Percentiles rank a stretch among this genome's conserved stretches.
phyloP scores from a whole-genome alignment of 169 alveolate genomes.

The Cryptosporidium xiaoi region DNA sequence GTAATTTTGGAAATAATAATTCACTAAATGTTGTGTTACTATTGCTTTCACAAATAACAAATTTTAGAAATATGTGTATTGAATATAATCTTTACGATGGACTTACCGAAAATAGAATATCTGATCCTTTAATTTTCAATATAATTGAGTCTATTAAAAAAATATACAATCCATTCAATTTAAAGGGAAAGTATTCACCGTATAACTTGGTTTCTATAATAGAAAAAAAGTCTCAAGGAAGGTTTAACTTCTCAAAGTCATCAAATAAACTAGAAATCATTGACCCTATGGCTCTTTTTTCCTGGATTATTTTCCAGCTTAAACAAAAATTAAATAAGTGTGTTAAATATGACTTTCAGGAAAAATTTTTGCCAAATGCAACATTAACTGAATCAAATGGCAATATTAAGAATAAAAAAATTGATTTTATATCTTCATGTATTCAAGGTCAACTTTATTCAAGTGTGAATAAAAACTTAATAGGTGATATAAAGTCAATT shows the following conservation, averaged over 20 bases:
- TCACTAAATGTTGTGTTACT: constrained; percentile 95
- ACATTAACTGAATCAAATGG: background rate
- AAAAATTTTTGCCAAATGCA: constrained; percentile 5
- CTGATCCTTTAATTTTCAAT: constrained; percentile 89
- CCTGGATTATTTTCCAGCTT: constrained; percentile 43
- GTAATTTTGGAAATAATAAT: constrained; percentile 95
- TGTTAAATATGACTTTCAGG: constrained; percentile 14
- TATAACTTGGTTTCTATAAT: constrained; percentile 76
- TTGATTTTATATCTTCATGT: constrained; percentile 22
- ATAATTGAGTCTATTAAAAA: constrained; percentile 94
- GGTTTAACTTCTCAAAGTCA: constrained; percentile 19
- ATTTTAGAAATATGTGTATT: constrained; percentile 82
- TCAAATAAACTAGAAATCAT: background rate
- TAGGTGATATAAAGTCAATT: background rate
- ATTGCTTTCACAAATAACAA: constrained; percentile 80
- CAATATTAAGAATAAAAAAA: background rate
- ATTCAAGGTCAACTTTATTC: constrained; percentile 41
- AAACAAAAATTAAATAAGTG: constrained; percentile 29
- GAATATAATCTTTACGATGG: constrained; percentile 75
- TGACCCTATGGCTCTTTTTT: constrained; percentile 70
- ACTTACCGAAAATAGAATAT: constrained; percentile 76
- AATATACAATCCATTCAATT: constrained; percentile 95
- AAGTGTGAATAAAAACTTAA: background rate
- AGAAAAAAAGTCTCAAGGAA: constrained; percentile 79
- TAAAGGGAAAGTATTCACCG: constrained; percentile 91